Conservation (phyloP, 1,284 basidiomycete species). For the Bjerkandera adusta region DNA sequence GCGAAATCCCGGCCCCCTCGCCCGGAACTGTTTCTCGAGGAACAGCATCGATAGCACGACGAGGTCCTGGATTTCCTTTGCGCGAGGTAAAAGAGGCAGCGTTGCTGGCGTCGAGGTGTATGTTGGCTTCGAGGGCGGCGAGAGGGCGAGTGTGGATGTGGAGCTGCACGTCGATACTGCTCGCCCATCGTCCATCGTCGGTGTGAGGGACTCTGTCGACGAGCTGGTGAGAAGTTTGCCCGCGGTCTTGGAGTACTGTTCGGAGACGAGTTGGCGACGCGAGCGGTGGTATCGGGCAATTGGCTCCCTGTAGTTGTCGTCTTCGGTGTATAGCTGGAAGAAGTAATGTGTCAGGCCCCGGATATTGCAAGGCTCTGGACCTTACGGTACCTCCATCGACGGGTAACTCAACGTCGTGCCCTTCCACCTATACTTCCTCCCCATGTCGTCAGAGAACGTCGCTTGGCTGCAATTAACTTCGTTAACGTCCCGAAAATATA, state of each 20-base stretch:
- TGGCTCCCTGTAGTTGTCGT: conserved; percentile 28
- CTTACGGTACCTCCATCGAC: not conserved
- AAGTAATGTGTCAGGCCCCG: not conserved
- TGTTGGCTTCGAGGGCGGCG: conserved; percentile 10
- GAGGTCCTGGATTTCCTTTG: conserved; percentile 29
- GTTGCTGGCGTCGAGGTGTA: conserved; percentile 11
- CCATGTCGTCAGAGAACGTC: conserved; percentile 33
- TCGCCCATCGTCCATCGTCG: no score
- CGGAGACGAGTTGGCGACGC: conserved; percentile 18
- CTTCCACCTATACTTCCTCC: conserved; percentile 40
- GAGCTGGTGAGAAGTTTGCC: no score
- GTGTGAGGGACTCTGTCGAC: no score
- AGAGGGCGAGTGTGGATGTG: conserved; percentile 3
- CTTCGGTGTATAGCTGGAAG: conserved; percentile 35
- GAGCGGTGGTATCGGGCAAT: conserved; percentile 36
- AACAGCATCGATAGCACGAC: conserved; percentile 40
- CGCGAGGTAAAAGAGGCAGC: not conserved
- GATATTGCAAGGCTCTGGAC: not conserved
- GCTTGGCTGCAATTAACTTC: conserved; percentile 28
- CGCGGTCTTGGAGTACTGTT: not conserved
- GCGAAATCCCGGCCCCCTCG: no score
- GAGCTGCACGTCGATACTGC: not conserved
- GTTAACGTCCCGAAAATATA: not conserved
- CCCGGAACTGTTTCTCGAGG: conserved; percentile 29
- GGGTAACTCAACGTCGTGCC: conserved; percentile 17